Evolutionary conservation across 2,329 filamentous ascomycete genomes (phyloP).

Genomic region (Hawksworthiomyces lignivorus): DNA sequence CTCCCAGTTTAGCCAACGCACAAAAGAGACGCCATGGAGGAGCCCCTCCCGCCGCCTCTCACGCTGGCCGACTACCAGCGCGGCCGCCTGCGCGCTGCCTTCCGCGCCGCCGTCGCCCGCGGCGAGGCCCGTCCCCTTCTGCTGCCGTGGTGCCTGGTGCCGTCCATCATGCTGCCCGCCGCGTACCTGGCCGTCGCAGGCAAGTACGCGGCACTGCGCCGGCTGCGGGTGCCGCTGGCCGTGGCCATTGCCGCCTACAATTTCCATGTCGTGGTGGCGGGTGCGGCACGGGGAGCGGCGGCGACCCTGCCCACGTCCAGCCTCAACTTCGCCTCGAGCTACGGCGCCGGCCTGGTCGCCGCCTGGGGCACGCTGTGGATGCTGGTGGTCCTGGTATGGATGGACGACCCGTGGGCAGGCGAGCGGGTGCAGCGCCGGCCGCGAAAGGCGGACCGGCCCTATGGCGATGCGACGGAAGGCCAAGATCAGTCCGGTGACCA

Average conservation of each 20-base stretch:
- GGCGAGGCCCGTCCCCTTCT: conserved; percentile 34
- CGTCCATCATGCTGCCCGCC: conserved; percentile 39
- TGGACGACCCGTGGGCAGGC: conserved; percentile 44
- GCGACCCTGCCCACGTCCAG: conserved; percentile 33
- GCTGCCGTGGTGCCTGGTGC: conserved; percentile 43
- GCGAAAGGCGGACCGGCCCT: too few relatives aligned
- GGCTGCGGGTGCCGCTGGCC: conserved; percentile 39
- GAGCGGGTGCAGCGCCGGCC: conserved; percentile 32
- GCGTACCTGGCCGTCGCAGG: conserved; percentile 44
- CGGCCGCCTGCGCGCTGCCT: conserved; percentile 8
- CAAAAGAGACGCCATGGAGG: too few relatives aligned
- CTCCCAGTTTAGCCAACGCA: neutral
- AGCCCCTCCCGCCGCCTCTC: too few relatives aligned
- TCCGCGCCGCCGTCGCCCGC: conserved; percentile 8
- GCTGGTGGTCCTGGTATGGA: conserved; percentile 44
- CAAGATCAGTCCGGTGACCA: too few relatives aligned
- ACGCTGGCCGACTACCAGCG: conserved; percentile 14
- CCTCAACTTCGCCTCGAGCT: conserved; percentile 42
- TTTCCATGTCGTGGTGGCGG: conserved; percentile 28
- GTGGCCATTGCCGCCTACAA: conserved; percentile 36
- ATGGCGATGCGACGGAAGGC: too few relatives aligned
- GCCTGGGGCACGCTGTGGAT: conserved; percentile 44
- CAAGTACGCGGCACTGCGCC: conserved; percentile 32
- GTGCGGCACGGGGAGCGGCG: too few relatives aligned
- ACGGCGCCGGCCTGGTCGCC: conserved; percentile 41